Base-by-base conservation (phyloP, 805 yeast genomes). In the Yamadazyma paraphyllophila region DNA sequence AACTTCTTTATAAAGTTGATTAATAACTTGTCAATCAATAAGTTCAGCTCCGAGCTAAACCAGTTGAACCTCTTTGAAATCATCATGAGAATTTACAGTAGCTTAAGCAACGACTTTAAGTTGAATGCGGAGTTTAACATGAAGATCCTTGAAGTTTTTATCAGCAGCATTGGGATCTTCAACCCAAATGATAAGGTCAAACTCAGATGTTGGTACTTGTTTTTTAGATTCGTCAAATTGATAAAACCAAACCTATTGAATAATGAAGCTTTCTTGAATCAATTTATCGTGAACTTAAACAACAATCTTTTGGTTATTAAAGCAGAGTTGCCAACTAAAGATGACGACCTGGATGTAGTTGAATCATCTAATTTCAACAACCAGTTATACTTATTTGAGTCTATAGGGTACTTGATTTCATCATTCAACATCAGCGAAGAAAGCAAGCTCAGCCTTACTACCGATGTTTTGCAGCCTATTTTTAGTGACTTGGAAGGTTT, bases 191-290 rank as follows among this genome's bases (percentile, higher is more conserved):
- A 78, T 47, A 85, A 81, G 50, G 97, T 91, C 3, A 82, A 90
- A 56, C 74, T 81, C 45, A 82, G 97, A 62, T 77, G 95, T 35
- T 94, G 98, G 97, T 92, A 88, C 62, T 71, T 91, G 51, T 88
- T 92, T 56, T 83, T 83, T 58, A 78, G 96, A 61, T 87, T 91
- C 57, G 76, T 90, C 49, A 88, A 85, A 60, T 70, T 85, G 39
- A 83, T 92, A 1, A 85, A 82, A 58, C 89, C 90, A 31, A 37
- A 41, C 7, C 49, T 53, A 7, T 68, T 77, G 40, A 66, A 82
- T 34, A 76, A 82, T 26, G 60, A 52, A 36, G 43, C 45, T 6
- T 61, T 63, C 31, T 71, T 79, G 57, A 83, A 77, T 34, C 80
- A 77, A 50, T 73, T 86, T 29, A 74, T 91, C 26, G 63, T 75